phyloP scores from a whole-genome alignment of 2,329 filamentous ascomycete species.

The Fusarium sp. region DNA sequence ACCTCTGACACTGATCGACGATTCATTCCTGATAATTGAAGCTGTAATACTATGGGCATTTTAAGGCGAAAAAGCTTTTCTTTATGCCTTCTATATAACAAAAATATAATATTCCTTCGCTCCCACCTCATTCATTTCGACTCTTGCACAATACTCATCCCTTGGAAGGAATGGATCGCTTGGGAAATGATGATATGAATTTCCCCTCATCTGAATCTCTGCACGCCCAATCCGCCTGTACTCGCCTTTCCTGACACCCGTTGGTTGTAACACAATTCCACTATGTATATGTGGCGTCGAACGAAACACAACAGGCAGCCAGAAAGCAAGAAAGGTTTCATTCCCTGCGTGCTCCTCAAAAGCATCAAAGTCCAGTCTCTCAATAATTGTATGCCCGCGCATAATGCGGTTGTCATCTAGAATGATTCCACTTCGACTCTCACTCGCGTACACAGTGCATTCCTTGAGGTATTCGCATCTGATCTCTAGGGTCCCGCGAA shows the following conservation, averaged over 20 bases:
- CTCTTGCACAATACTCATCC: background rate
- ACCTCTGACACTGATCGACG: too few species aligned
- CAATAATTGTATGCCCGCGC: background rate
- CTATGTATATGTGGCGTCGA: background rate
- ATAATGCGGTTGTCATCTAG: background rate
- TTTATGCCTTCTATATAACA: background rate
- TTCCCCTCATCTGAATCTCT: background rate
- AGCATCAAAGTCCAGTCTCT: background rate
- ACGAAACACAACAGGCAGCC: background rate
- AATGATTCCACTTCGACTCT: background rate
- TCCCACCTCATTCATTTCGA: accelerated
- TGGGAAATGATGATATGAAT: background rate
- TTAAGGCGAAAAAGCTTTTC: too few species aligned
- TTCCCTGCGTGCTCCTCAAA: background rate
- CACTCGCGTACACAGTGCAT: background rate
- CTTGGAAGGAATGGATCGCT: background rate
- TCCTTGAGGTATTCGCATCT: background rate
- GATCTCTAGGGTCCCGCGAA: background rate
- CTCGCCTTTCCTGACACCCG: background rate
- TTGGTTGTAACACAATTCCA: background rate
- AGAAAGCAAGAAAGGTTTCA: background rate
- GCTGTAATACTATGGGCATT: too few species aligned
- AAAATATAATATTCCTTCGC: background rate
- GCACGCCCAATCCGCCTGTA: background rate
- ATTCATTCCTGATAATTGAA: too few species aligned